Percentiles rank a stretch among this genome's conserved stretches.
Evolutionary conservation across 164 flowering plant genomes (phyloP).

Genomic region (Saururus chinensis): DNA sequence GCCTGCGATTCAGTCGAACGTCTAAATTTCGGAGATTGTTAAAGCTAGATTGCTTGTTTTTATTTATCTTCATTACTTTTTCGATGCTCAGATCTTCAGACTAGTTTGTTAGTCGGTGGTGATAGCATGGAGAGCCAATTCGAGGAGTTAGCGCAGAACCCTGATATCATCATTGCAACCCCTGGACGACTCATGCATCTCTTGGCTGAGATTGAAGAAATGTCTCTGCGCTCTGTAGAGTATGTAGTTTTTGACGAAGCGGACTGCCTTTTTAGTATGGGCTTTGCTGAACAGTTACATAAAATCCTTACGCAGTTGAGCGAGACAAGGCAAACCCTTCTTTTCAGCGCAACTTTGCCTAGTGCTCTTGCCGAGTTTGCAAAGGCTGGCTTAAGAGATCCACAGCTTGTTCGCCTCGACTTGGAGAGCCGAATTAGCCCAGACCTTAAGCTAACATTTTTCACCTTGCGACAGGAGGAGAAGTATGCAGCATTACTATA

Average conservation of each 20-base stretch:
- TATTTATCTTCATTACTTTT: too few relatives aligned
- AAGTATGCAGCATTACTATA: slow-evolving; percentile 75
- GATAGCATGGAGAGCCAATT: slow-evolving; percentile 94
- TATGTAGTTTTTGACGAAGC: slow-evolving; percentile 98
- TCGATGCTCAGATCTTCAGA: slow-evolving; percentile 54
- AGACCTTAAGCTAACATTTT: slow-evolving; percentile 63
- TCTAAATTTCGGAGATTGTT: background rate
- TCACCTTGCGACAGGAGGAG: slow-evolving; percentile 83
- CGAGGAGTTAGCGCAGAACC: slow-evolving; percentile 85
- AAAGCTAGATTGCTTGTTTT: background rate
- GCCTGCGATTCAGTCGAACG: too few relatives aligned
- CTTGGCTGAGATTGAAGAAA: slow-evolving; percentile 86
- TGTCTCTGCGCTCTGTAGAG: slow-evolving; percentile 79
- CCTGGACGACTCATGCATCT: slow-evolving; percentile 99
- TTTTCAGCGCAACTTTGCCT: slow-evolving; percentile 94
- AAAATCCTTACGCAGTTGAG: slow-evolving; percentile 63
- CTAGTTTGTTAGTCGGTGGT: slow-evolving; percentile 86
- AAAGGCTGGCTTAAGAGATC: slow-evolving; percentile 87
- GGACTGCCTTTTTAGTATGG: slow-evolving; percentile 82
- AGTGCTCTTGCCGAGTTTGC: slow-evolving; percentile 97
- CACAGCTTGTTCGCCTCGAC: slow-evolving; percentile 85
- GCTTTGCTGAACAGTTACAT: slow-evolving; percentile 93
- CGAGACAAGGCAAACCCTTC: slow-evolving; percentile 87
- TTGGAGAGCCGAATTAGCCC: slow-evolving; percentile 87
- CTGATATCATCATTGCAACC: slow-evolving; percentile 96